Conservation (phyloP, 2,329 filamentous ascomycete genomes). For the Hypoxylon sp. region DNA sequence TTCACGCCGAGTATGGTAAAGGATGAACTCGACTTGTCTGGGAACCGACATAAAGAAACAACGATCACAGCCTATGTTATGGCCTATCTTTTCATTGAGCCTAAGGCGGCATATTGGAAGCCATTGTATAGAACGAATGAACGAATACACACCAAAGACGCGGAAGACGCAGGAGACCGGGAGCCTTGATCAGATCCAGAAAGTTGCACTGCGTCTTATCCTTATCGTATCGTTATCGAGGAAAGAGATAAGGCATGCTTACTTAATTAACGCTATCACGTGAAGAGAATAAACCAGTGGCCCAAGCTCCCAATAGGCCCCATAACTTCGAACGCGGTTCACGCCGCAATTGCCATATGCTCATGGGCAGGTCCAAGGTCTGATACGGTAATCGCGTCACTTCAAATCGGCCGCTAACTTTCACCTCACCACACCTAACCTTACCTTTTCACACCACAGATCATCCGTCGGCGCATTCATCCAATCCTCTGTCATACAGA, state of each 20-base stretch:
- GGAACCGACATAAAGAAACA: neutral
- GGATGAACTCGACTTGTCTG: neutral
- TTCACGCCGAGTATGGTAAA: neutral
- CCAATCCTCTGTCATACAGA: conserved; percentile 6
- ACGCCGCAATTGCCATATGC: conserved; percentile 29
- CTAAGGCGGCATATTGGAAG: neutral
- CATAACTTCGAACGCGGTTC: conserved; percentile 37
- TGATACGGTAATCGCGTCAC: conserved; percentile 45
- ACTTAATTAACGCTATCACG: conserved; percentile 10
- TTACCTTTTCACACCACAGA: conserved; percentile 28
- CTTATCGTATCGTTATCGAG: neutral
- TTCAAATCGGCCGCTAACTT: conserved; percentile 11
- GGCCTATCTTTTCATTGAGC: neutral
- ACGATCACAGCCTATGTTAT: neutral
- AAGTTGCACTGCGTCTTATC: neutral
- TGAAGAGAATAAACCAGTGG: conserved; percentile 12
- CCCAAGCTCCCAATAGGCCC: conserved; percentile 28
- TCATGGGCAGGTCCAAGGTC: conserved; percentile 40
- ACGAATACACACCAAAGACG: neutral
- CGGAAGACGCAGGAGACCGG: neutral
- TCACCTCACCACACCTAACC: conserved; percentile 26
- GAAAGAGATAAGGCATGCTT: neutral
- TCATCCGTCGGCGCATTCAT: conserved; percentile 17
- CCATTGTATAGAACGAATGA: neutral
- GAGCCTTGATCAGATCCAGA: conserved; percentile 5